Evolutionary conservation across 1,284 basidiomycete genomes (phyloP), one percentile per base, ranked within the genome.

Genomic region (Sporisorium sorghi): DNA sequence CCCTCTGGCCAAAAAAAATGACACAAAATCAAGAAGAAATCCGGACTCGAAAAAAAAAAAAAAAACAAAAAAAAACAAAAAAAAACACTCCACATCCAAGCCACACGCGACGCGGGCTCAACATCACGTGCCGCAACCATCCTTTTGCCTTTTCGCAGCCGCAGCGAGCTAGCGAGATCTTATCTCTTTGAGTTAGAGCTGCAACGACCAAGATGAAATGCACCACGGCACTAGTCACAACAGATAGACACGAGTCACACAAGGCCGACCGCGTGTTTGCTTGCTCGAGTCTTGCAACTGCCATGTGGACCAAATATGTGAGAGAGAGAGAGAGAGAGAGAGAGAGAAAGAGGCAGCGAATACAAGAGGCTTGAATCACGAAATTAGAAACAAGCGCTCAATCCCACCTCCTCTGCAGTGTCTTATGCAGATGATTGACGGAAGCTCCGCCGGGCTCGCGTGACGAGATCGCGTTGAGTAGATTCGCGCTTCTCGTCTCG

Each of bases 21-120:
- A 71, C 61, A 60, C 53, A 47, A 21, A 15, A 5, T 48, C 52
- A 23, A 32, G 53, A 67, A 60, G 49, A 52, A 65, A 57, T 30
- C 6, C 7, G 43, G 28, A 51, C 19, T 10, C 35, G 46, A 54
- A 60, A 53, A 59, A 55, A 60, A 55, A 52, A n/a, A n/a, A n/a
- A n/a, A 57, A 40, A 40, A 40, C n/a, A n/a, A n/a, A n/a, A n/a
- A n/a, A 52, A 59, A 54, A 60, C 49, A 59, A 55, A 60, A 55
- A 52, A 57, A 40, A 40, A 40, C 15, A 40, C 69, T 72, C 62
- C 62, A 72, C 69, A 59, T 72, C 30, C 11, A 43, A 33, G 8
- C 15, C n/a, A 58, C 69, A 49, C 69, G 69, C 58, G 63, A 55
- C 69, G 63, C 69, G 69, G 58, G 32, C 14, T 33, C 23, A n/a